A percentile compares a stretch with the other conserved stretches of the same genome.
phyloP scores from a whole-genome alignment of 805 yeast genomes.

The Cyberlindnera euphorbiae region DNA sequence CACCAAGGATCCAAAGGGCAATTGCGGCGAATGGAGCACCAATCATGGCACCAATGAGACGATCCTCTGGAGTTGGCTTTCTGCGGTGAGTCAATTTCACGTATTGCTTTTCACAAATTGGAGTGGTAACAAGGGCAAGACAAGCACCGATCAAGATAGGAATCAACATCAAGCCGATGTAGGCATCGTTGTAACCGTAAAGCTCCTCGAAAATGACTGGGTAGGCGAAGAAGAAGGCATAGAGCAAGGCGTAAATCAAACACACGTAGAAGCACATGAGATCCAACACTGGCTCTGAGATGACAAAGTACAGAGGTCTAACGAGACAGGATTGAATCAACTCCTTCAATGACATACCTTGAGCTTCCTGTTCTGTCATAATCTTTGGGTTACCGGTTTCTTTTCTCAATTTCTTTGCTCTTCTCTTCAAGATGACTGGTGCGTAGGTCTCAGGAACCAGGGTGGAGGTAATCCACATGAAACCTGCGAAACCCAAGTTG shows the following conservation, averaged over 20 bases:
- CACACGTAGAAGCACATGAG: constrained; percentile 83
- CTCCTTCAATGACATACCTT: constrained; percentile 64
- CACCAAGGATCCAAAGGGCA: constrained; percentile 76
- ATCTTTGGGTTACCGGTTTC: constrained; percentile 79
- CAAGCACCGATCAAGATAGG: constrained; percentile 87
- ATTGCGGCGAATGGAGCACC: constrained; percentile 82
- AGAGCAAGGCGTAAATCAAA: constrained; percentile 81
- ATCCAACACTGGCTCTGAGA: constrained; percentile 82
- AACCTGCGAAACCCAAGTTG: constrained; percentile 87
- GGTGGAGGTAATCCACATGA: constrained; percentile 63
- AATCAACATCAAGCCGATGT: constrained; percentile 80
- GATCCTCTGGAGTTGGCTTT: constrained; percentile 72
- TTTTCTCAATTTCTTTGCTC: constrained; percentile 63
- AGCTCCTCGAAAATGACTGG: constrained; percentile 81
- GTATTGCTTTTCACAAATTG: constrained; percentile 63
- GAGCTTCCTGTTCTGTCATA: constrained; percentile 91
- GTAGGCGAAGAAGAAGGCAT: constrained; percentile 93
- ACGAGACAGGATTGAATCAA: constrained; percentile 65
- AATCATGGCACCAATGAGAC: constrained; percentile 74
- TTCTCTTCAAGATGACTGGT: constrained; percentile 66
- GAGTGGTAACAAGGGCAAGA: constrained; percentile 70
- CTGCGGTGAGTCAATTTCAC: constrained; percentile 45
- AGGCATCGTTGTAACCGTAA: constrained; percentile 73
- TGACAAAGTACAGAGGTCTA: constrained; percentile 74
- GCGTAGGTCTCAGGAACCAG: constrained; percentile 88